A percentile compares a stretch with the other conserved stretches of the same genome.
Conservation (phyloP, 2,329 filamentous ascomycete genomes). For the Colletotrichum sp. region DNA sequence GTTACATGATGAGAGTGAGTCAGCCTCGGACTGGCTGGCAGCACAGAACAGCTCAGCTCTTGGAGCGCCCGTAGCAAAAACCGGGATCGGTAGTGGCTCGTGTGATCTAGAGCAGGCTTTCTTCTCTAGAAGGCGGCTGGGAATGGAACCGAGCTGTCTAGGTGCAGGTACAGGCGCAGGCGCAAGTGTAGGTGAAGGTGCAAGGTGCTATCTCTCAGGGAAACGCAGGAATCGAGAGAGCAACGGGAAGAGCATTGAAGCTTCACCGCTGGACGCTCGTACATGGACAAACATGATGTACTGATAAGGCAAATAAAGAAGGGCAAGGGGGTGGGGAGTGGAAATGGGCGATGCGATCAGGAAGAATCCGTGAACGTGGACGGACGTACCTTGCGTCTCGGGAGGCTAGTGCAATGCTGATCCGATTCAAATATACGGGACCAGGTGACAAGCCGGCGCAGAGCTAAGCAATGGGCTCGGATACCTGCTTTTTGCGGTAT, state of each 20-base stretch:
- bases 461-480: constrained; percentile 18
- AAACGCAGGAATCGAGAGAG: constrained; percentile 14
- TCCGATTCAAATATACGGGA: constrained; percentile 20
- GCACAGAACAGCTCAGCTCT: constrained; percentile 5
- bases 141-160: neutral
- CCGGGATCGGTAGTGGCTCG: constrained; percentile 4
- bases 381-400: constrained; percentile 22
- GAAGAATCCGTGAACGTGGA: constrained; percentile 3
- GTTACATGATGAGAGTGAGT: constrained; percentile 18
- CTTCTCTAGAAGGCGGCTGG: neutral
- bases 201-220: neutral
- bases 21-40: constrained; percentile 7
- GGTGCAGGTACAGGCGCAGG: neutral
- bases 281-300: neutral
- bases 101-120: neutral
- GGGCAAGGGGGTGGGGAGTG: constrained; percentile 7
- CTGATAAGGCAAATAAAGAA: constrained; percentile 15
- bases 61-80: constrained; percentile 2
- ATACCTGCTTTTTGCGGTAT: constrained; percentile 11
- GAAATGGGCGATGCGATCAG: neutral
- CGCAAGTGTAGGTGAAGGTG: neutral
- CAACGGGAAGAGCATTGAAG: constrained; percentile 9
- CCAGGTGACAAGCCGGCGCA: constrained; percentile 9
- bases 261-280: constrained; percentile 22
- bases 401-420: constrained; percentile 19